These are phyloP conservation scores for Spinacia oleracea DNA, from an alignment of 179 eudicot species.

Conservation along the genomic window DNA sequence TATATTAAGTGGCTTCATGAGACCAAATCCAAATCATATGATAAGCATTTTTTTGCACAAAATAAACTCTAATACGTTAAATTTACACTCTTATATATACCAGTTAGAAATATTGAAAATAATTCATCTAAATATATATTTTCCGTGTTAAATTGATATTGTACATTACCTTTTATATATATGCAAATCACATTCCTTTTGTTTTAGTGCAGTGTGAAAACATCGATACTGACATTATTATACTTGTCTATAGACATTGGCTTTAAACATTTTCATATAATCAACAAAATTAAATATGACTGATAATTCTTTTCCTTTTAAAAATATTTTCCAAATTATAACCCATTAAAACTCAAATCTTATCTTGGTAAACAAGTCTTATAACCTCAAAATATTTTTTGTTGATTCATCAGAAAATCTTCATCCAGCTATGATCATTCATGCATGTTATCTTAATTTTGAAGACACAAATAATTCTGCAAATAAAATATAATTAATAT, in stretches of 20 bases:
- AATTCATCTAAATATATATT: background rate
- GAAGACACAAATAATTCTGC: background rate
- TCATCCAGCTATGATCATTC: conserved; percentile 1
- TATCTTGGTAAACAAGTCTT: background rate
- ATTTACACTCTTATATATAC: too few relatives aligned
- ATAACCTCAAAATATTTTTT: background rate
- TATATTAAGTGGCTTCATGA: too few relatives aligned
- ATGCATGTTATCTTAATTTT: background rate
- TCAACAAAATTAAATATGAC: background rate
- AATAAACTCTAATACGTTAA: too few relatives aligned
- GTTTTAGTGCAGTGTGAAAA: conserved; percentile 9
- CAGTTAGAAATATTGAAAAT: background rate
- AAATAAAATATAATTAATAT: background rate
- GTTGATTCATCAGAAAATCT: background rate
- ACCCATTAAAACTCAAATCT: background rate
- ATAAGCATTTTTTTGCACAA: background rate
- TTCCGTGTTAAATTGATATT: background rate
- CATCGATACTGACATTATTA: background rate
- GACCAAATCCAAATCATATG: too few relatives aligned
- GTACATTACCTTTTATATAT: background rate
- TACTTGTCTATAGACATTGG: conserved; percentile 1
- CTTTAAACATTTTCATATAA: background rate
- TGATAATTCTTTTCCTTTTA: background rate
- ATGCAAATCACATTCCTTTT: background rate
- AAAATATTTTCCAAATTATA: background rate